Base-by-base conservation (phyloP, 192 early-diverging fungal species). In the Entomortierella parvispora region DNA sequence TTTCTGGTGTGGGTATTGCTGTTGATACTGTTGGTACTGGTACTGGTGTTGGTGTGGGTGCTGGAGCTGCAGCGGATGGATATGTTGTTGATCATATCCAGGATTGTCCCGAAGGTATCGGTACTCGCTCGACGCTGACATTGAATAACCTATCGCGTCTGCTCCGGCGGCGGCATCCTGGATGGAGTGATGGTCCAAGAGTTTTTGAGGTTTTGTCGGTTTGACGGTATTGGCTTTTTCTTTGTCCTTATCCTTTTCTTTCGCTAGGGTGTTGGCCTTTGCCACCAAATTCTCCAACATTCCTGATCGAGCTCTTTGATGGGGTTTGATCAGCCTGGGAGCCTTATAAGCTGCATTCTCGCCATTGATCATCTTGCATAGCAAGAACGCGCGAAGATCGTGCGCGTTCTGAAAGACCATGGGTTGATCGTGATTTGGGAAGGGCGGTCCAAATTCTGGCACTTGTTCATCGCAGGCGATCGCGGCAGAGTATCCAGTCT, bases 331-430 rank as follows among this genome's bases (percentile, higher is more conserved):
- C 56, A 88, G 66, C 46, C 84, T 81, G 7, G 84, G 84, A 48
- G 86, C 82, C 56, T 84, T 85, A 42, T 83, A 80, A 2, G 84
- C 86, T 3, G 86, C 83, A 64, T 88, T 86, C 23, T 86, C 83
- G 33, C 81, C 86, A 72, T 88, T 87, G 37, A 87, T 76, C 71
- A 87, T 83, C 78, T 75, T 71, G 52, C 56, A 81, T 22, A 83
- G 34, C 45, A 80, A 55, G 43, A 83, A 88, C 7, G 67, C 63
- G 25, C 63, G 48, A 29, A 88, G 54, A 18, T 80, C 71, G 2
- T 65, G 58, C 8, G 69, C 32, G 43, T 81, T 75, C 26, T 48
- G 67, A 57, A 88, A 88, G 3, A 86, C 12, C 37, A 40, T 55
- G 4, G 76, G 77, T 50, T 68, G 69, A 17, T 81, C 62, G 7